Percentiles rank a stretch among this genome's conserved stretches.
Conservation (phyloP, 768 basidiomycete species). For the Leucogyrophana mollusca region DNA sequence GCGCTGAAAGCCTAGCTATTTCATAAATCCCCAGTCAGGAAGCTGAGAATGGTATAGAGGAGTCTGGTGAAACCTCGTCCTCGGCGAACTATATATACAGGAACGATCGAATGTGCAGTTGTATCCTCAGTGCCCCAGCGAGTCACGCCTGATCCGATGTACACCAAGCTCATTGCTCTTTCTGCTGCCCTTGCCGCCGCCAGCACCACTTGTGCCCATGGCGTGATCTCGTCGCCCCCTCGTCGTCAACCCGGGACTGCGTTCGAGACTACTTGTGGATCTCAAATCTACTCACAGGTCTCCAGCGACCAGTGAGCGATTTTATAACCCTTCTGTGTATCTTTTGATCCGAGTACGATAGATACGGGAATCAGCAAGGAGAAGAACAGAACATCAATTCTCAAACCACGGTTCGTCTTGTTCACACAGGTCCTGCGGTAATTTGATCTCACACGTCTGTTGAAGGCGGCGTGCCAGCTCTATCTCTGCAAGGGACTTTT, state of each 20-base stretch:
- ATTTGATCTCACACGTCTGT: not conserved
- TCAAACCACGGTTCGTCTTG: not conserved
- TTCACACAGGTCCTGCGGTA: not conserved
- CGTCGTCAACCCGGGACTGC: slow-evolving; percentile 28
- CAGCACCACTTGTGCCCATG: slow-evolving; percentile 21
- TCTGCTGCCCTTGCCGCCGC: slow-evolving; percentile 1
- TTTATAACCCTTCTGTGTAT: not conserved
- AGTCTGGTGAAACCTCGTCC: no score
- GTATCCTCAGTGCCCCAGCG: no score
- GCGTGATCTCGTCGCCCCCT: slow-evolving; percentile 25
- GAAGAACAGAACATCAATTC: not conserved
- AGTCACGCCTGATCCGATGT: slow-evolving; percentile 39
- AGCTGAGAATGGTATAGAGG: no score
- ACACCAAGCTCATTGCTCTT: slow-evolving; percentile 29
- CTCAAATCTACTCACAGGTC: slow-evolving; percentile 20
- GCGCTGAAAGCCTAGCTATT: no score
- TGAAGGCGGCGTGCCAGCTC: no score
- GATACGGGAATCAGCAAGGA: not conserved
- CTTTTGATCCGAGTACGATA: not conserved
- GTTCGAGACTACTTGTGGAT: slow-evolving; percentile 30
- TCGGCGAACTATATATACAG: no score
- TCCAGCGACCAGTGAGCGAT: slow-evolving; percentile 29
- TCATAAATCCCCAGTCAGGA: no score
- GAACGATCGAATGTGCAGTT: no score
- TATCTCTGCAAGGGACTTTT: no score